Conservation (phyloP, 2,329 filamentous ascomycete species). For the Phyllosticta paracitricarpa region DNA sequence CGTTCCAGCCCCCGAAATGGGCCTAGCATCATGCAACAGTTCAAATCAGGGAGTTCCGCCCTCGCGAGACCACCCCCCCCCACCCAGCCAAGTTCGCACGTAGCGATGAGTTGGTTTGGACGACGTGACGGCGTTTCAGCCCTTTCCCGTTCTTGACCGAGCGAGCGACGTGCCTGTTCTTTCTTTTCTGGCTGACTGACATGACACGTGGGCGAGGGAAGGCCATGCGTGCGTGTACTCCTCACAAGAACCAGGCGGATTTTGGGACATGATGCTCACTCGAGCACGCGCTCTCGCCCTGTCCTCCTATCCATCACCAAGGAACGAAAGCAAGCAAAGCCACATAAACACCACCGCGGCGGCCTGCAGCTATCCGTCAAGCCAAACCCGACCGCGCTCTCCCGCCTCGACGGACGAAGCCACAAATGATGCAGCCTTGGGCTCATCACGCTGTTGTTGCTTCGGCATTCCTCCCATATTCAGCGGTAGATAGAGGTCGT, state of each 20-base stretch:
- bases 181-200: neutral
- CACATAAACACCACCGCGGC: no score
- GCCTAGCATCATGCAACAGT: neutral
- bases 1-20: neutral
- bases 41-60: neutral
- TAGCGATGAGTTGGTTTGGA: neutral
- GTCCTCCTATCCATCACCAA: no score
- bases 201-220: neutral
- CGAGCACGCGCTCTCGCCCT: no score
- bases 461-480: no score
- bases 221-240: neutral
- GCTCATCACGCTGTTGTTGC: no score
- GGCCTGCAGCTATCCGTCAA: no score
- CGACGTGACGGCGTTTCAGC: neutral
- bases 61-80: neutral
- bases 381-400: no score
- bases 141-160: neutral
- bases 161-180: neutral
- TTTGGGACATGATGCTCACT: no score
- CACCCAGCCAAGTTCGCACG: neutral
- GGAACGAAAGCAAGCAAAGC: no score
- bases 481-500: no score
- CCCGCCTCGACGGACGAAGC: no score
- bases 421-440: no score
- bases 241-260: neutral